Percentiles rank a stretch among this genome's conserved stretches.
phyloP scores from a whole-genome alignment of 208 protist genomes.

The Novymonas esmeraldas region DNA sequence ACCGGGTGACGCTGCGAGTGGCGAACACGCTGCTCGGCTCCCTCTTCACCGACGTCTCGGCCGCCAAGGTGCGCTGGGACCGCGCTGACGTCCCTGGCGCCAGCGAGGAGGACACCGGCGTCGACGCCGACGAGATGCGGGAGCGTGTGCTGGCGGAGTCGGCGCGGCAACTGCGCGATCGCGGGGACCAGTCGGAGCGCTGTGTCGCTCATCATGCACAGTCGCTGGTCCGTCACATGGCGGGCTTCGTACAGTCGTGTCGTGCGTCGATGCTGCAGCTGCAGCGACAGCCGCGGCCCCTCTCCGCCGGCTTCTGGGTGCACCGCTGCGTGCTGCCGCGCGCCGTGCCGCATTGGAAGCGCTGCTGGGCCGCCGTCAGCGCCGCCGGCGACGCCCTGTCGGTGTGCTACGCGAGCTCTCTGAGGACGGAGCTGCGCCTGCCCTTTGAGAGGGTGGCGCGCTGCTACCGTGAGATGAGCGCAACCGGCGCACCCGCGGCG shows the following conservation, averaged over 20 bases:
- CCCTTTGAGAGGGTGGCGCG: slow-evolving; percentile 24
- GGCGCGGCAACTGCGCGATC: not conserved
- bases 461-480: slow-evolving; percentile 27
- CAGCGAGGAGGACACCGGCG: not conserved
- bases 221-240: slow-evolving; percentile 17
- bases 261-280: slow-evolving; percentile 16
- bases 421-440: slow-evolving; percentile 22
- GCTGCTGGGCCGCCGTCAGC: slow-evolving; percentile 47
- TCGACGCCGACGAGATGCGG: slow-evolving; percentile 17
- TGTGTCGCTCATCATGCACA: not conserved
- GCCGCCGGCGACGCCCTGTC: slow-evolving; percentile 12
- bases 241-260: slow-evolving; percentile 14
- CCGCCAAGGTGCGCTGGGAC: not conserved
- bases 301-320: slow-evolving; percentile 63
- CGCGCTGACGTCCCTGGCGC: not conserved
- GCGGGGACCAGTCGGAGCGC: not conserved
- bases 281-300: slow-evolving; percentile 14
- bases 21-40: slow-evolving; percentile 10
- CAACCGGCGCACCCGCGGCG: slow-evolving; percentile 26
- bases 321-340: slow-evolving; percentile 52
- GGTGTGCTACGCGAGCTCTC: slow-evolving; percentile 31
- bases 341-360: slow-evolving; percentile 50
- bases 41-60: not conserved
- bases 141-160: slow-evolving; percentile 9
- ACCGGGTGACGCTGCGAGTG: slow-evolving; percentile 6